Base-by-base conservation (phyloP, 176 grass and related monocot species). In the Eremochloa ophiuroides region DNA sequence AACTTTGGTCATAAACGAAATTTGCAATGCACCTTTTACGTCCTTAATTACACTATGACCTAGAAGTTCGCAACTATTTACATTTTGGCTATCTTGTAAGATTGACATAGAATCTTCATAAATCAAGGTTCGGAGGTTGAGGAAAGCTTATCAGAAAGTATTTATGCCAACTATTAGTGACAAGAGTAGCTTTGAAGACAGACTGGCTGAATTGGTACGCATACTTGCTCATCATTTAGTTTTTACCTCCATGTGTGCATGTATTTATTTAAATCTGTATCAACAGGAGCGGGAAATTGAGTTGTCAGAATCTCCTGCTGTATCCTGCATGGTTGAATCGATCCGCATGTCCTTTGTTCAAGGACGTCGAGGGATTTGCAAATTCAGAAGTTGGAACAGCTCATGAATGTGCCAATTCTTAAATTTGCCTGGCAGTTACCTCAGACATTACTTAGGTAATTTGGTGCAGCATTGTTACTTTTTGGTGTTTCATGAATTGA, bases 321-420 rank as follows among this genome's bases (percentile, higher is more conserved):
- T 93, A 23, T 81, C 80, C 35, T 82, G 38, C 80, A 91, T 98
- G 96, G 27, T 93, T 27, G 82, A 93, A 88, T 95, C 90, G 56
- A 95, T 95, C 41, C 86, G 86, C n/a, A 86, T 85, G 46, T 98
- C 96, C 2, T 93, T 95, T 89, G 79, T 76, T 6, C 37, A 88
- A 82, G 93, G 88, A 18, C 90, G 87, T 55, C 88, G 92, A 50
- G 93, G 96, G 77, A 93, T 98, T 82, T 98, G 92, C 87, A 95
- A 91, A 79, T 93, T 91, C 79, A 88, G 90, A 86, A 98, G 76
- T 80, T 90, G 90, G 88, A 84, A 65, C 63, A 29, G 78, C 44
- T 87, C 77, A 61, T 85, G 85, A 67, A 17, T 69, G 33, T 8
- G 12, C 30, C 66, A 77, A 58, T 40, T 72, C n/a, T 63, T 34